Percentiles rank a stretch among this genome's conserved stretches.
Conservation (phyloP, 495 filamentous ascomycete genomes). For the Chaetomium tenue region DNA sequence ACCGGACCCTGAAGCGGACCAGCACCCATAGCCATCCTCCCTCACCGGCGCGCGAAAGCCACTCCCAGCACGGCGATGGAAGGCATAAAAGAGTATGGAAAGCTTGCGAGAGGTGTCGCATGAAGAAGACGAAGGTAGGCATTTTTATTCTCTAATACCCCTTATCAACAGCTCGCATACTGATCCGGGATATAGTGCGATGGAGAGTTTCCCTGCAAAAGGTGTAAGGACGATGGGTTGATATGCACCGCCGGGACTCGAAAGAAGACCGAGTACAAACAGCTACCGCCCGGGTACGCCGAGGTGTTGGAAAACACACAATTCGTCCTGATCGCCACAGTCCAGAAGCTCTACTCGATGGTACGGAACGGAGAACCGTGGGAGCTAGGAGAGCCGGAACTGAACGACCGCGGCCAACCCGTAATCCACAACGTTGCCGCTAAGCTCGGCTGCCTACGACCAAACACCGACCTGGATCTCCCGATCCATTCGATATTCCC, state of each 20-base stretch:
- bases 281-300: slow-evolving; percentile 57
- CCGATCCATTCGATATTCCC: slow-evolving; percentile 53
- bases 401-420: slow-evolving; percentile 56
- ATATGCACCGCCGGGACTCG: slow-evolving; percentile 57
- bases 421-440: slow-evolving; percentile 58
- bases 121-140: slow-evolving; percentile 68
- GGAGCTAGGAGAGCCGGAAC: slow-evolving; percentile 55
- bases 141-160: not conserved
- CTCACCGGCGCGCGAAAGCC: slow-evolving; percentile 32
- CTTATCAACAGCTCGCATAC: not conserved
- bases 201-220: slow-evolving; percentile 63
- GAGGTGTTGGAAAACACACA: slow-evolving; percentile 59
- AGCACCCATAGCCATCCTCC: slow-evolving; percentile 34
- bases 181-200: slow-evolving; percentile 53
- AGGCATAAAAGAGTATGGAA: slow-evolving; percentile 67
- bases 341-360: slow-evolving; percentile 59
- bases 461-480: slow-evolving; percentile 54
- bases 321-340: slow-evolving; percentile 55
- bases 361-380: slow-evolving; percentile 53
- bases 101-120: slow-evolving; percentile 66
- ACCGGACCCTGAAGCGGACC: slow-evolving; percentile 33
- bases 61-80: slow-evolving; percentile 41
- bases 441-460: slow-evolving; percentile 57
- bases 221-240: slow-evolving; percentile 62
- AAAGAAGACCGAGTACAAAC: slow-evolving; percentile 60